Percentiles rank a stretch among this genome's conserved stretches.
phyloP scores from a whole-genome alignment of 768 basidiomycete genomes.

The Agaricus sinodeliciosus region DNA sequence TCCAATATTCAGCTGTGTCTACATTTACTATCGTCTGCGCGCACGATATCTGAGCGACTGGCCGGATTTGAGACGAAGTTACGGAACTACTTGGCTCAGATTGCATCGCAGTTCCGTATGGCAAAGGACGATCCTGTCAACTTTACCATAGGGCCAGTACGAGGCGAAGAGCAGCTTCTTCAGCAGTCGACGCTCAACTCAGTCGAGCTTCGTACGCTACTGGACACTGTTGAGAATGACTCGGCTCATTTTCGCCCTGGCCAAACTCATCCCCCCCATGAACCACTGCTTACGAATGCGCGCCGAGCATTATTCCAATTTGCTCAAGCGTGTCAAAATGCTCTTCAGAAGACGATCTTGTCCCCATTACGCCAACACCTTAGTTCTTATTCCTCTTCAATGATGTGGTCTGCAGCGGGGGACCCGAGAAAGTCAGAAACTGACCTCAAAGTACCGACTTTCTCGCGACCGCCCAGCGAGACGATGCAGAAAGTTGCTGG shows the following conservation, averaged over 20 bases:
- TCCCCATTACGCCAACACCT: constrained; percentile 76
- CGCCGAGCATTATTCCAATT: constrained; percentile 54
- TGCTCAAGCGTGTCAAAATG: constrained; percentile 66
- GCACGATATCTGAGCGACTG: constrained; percentile 65
- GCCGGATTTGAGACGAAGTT: constrained; percentile 65
- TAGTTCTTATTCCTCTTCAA: constrained; percentile 55
- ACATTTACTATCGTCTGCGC: constrained; percentile 78
- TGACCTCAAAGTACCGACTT: constrained; percentile 76
- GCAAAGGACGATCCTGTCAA: constrained; percentile 48
- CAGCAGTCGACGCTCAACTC: constrained; percentile 84
- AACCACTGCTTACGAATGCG: constrained; percentile 46
- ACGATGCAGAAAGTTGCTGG: constrained; percentile 86
- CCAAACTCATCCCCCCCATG: constrained; percentile 18
- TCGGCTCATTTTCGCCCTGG: constrained; percentile 16
- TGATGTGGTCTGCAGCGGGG: constrained; percentile 56
- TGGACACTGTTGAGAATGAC: constrained; percentile 47
- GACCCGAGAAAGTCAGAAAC: constrained; percentile 39
- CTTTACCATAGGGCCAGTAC: constrained; percentile 50
- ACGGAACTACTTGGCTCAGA: constrained; percentile 47
- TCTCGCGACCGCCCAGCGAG: constrained; percentile 89
- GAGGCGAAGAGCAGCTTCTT: constrained; percentile 67
- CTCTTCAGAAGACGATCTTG: constrained; percentile 78
- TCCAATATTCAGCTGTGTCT: constrained; percentile 75
- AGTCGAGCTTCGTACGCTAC: constrained; percentile 57
- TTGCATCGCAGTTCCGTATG: constrained; percentile 53